Evolutionary conservation across 345 rosid species (phyloP).

Genomic region (Citrus hindsii): DNA sequence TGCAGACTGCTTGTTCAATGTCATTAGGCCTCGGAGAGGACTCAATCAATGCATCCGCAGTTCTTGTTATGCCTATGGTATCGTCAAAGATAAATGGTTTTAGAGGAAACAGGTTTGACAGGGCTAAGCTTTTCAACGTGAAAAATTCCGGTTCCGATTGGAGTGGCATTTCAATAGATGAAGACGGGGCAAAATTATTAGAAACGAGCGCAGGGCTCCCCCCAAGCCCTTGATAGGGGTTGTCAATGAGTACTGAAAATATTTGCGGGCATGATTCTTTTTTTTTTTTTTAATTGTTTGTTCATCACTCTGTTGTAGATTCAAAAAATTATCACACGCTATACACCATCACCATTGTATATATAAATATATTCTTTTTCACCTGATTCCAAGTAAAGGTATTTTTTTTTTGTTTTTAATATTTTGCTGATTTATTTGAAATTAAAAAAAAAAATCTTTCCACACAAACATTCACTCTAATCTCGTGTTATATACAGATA

Average conservation of each 20-base stretch:
- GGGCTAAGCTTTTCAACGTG: conserved; percentile 59
- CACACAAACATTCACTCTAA: background rate
- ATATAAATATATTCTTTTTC: conserved; percentile 18
- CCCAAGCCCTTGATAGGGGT: conserved; percentile 23
- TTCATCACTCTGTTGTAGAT: conserved; percentile 12
- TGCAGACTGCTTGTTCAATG: conserved; percentile 69
- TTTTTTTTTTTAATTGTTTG: background rate
- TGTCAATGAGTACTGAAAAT: background rate
- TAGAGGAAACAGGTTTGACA: conserved; percentile 65
- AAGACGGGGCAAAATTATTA: conserved; percentile 40
- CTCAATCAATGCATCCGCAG: conserved; percentile 90
- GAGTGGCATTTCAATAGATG: conserved; percentile 57
- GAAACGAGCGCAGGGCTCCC: conserved; percentile 38
- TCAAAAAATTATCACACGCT: background rate
- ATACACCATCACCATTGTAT: background rate
- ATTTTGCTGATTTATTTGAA: too few relatives aligned
- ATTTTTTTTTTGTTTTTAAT: background rate
- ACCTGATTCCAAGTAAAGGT: conserved; percentile 7
- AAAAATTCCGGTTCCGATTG: conserved; percentile 67
- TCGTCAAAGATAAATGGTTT: conserved; percentile 91
- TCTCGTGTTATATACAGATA: too few relatives aligned
- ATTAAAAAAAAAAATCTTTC: background rate
- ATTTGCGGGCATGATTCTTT: background rate
- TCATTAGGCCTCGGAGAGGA: conserved; percentile 83
- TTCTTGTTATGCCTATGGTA: conserved; percentile 97